Percentiles rank a stretch among this genome's conserved stretches.
Conservation (phyloP, 2,329 filamentous ascomycete genomes). For the Sporothrix dimorphospora region DNA sequence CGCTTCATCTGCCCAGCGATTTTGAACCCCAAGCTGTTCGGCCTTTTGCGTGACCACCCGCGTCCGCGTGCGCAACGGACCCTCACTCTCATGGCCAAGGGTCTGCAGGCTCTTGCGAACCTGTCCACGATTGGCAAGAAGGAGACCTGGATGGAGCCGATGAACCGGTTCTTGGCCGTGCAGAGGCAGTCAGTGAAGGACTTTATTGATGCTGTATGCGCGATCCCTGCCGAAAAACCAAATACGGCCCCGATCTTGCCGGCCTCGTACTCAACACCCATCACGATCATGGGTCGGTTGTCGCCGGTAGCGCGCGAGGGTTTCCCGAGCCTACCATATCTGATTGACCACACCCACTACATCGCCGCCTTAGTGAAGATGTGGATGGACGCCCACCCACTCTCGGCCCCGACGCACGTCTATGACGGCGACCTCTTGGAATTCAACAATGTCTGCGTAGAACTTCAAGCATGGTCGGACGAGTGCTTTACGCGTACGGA, state of each 20-base stretch:
- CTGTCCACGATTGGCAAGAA: conserved; percentile 90
- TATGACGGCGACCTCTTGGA: conserved; percentile 57
- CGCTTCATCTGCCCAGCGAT: conserved; percentile 97
- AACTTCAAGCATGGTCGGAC: conserved; percentile 55
- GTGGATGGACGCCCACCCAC: conserved; percentile 65
- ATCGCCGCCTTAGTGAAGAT: conserved; percentile 82
- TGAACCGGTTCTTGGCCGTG: conserved; percentile 82
- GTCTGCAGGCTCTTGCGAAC: conserved; percentile 87
- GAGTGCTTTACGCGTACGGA: conserved; percentile 57
- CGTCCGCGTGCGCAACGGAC: conserved; percentile 82
- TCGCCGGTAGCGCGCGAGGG: conserved; percentile 83
- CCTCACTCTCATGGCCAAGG: conserved; percentile 89
- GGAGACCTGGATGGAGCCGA: conserved; percentile 98
- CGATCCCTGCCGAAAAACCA: conserved; percentile 73
- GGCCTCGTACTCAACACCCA: conserved; percentile 87
- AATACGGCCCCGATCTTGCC: conserved; percentile 61
- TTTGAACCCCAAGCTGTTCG: conserved; percentile 91
- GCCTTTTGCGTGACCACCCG: conserved; percentile 80
- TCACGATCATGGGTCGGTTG: conserved; percentile 83
- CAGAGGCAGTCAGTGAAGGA: conserved; percentile 81
- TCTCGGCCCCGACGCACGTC: conserved; percentile 40
- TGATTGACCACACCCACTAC: conserved; percentile 86
- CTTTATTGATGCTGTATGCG: conserved; percentile 85
- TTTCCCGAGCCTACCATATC: conserved; percentile 88
- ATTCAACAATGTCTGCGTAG: conserved; percentile 57